Evolutionary conservation across 108 stramenopile species (phyloP).

Genomic region (Discostella stelligeroides): DNA sequence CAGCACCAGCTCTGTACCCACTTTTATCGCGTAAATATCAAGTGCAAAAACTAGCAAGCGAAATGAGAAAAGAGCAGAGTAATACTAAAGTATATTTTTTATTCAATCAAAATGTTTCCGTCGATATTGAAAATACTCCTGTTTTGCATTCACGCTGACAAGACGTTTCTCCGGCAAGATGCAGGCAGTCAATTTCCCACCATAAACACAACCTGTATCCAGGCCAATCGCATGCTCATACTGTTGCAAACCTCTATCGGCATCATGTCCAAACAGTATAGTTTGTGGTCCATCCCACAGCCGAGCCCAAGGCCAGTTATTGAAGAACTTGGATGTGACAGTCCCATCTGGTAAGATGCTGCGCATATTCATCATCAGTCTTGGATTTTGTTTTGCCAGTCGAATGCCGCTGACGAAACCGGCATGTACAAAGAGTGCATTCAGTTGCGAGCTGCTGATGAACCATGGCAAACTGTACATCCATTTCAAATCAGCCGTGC

Average conservation of each 20-base stretch:
- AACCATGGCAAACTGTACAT: slow-evolving; percentile 91
- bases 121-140: slow-evolving; percentile 87
- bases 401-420: slow-evolving; percentile 87
- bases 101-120: slow-evolving; percentile 84
- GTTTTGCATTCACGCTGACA: slow-evolving; percentile 78
- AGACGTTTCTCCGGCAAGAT: slow-evolving; percentile 90
- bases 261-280: slow-evolving; percentile 95
- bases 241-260: slow-evolving; percentile 90
- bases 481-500: slow-evolving; percentile 86
- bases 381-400: slow-evolving; percentile 73
- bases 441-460: slow-evolving; percentile 84
- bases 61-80: too few relatives aligned
- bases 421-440: slow-evolving; percentile 92
- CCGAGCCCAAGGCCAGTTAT: slow-evolving; percentile 91
- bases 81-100: too few relatives aligned
- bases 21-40: too few relatives aligned
- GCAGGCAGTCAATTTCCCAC: slow-evolving; percentile 90
- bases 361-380: slow-evolving; percentile 83
- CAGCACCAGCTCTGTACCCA: too few relatives aligned
- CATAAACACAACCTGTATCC: slow-evolving; percentile 96
- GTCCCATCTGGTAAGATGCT: slow-evolving; percentile 83
- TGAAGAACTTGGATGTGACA: slow-evolving; percentile 91
- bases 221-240: slow-evolving; percentile 92
- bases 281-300: slow-evolving; percentile 95
- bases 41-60: too few relatives aligned